A percentile compares a stretch with the other conserved stretches of the same genome.
These are phyloP conservation scores for Coemansia sp. DNA, from an alignment of 192 early-diverging fungal genomes.

Conservation along the genomic window DNA sequence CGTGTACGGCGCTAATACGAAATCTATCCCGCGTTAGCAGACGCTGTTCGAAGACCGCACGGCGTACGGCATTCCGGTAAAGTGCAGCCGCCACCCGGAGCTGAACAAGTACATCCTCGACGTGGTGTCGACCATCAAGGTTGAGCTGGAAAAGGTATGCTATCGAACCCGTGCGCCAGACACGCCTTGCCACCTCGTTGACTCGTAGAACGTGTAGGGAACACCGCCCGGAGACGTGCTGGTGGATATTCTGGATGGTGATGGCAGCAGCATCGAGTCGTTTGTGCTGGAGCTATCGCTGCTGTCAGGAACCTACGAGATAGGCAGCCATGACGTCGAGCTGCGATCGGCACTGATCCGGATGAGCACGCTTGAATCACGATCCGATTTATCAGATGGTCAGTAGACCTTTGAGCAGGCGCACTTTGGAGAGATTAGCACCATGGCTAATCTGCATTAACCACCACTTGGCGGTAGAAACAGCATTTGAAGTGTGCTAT, in stretches of 20 bases:
- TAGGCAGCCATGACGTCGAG: constrained; percentile 20
- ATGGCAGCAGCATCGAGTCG: constrained; percentile 18
- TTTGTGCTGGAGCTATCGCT: constrained; percentile 36
- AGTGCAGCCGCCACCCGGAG: constrained; percentile 52
- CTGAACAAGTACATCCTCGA: constrained; percentile 50
- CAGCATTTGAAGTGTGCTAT: constrained; percentile 30
- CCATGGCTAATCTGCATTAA: no score
- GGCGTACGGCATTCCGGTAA: constrained; percentile 52
- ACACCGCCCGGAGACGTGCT: constrained; percentile 20
- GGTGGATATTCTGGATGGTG: constrained; percentile 27
- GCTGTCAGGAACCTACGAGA: constrained; percentile 10
- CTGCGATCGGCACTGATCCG: constrained; percentile 37
- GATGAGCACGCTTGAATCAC: constrained; percentile 26
- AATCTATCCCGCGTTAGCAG: constrained; percentile 14
- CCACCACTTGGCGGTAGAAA: no score
- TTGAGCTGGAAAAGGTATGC: constrained; percentile 39
- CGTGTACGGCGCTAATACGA: not conserved
- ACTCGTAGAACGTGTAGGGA: constrained; percentile 5
- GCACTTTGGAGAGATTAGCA: no score
- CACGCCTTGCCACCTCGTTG: not conserved
- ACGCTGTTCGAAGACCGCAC: constrained; percentile 45
- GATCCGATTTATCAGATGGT: not conserved
- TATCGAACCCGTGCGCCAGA: no score
- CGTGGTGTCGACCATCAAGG: constrained; percentile 36
- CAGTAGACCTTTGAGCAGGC: not conserved